Percentiles rank a stretch among this genome's conserved stretches.
Evolutionary conservation across 768 basidiomycete genomes (phyloP).

Genomic region (Hypsizygus marmoreus): DNA sequence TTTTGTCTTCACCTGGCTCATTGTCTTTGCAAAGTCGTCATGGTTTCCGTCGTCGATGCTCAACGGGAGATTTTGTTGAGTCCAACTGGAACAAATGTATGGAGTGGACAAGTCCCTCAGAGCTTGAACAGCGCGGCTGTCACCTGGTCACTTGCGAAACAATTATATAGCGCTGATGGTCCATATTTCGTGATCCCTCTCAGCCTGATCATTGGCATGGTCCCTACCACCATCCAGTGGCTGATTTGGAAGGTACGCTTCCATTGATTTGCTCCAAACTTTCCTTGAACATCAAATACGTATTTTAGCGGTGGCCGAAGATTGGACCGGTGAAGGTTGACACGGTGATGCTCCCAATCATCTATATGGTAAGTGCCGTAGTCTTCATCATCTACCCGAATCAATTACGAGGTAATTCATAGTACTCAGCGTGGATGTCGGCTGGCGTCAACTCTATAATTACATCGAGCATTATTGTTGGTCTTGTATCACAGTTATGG

Average conservation of each 20-base stretch:
- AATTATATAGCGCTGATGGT: slow-evolving; percentile 54
- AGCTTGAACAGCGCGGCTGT: slow-evolving; percentile 58
- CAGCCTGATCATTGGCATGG: slow-evolving; percentile 54
- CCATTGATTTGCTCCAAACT: neutral
- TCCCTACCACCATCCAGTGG: slow-evolving; percentile 55
- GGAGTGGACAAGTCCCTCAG: slow-evolving; percentile 57
- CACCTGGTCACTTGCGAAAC: slow-evolving; percentile 64
- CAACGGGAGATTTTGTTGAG: slow-evolving; percentile 56
- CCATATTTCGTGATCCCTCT: slow-evolving; percentile 61
- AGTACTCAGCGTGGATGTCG: slow-evolving; percentile 46
- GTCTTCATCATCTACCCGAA: neutral
- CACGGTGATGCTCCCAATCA: slow-evolving; percentile 55
- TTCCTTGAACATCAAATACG: neutral
- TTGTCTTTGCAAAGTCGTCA: slow-evolving; percentile 45
- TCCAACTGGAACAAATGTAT: slow-evolving; percentile 60
- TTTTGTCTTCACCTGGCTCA: neutral
- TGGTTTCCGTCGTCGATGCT: slow-evolving; percentile 52
- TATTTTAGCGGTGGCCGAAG: slow-evolving; percentile 51
- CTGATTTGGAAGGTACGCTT: slow-evolving; percentile 47
- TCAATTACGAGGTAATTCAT: neutral
- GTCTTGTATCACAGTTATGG: slow-evolving; percentile 61
- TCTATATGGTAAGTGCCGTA: slow-evolving; percentile 44
- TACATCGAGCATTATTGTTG: slow-evolving; percentile 50
- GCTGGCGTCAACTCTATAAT: slow-evolving; percentile 58
- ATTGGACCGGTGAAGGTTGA: slow-evolving; percentile 55